Evolutionary conservation across 23 red algal species (phyloP).

Genomic region (Gracilariopsis chorda): DNA sequence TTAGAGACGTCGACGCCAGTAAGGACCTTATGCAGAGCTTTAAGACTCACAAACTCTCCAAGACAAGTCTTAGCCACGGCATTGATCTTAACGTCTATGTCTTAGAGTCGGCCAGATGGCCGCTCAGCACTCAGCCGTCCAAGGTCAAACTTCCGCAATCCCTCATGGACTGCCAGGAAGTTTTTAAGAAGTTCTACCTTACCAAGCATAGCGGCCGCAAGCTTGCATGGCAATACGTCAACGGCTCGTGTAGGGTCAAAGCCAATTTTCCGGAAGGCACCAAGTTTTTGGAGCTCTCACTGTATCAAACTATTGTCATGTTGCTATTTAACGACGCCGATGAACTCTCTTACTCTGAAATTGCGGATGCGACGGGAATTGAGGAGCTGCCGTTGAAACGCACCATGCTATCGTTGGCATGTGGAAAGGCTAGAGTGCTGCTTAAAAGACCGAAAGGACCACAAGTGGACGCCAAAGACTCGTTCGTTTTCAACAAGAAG

Average conservation of each 20-base stretch:
- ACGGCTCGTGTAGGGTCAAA: conserved; percentile 68
- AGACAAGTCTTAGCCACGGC: neutral
- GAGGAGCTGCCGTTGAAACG: conserved; percentile 72
- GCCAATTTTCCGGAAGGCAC: conserved; percentile 76
- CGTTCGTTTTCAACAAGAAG: conserved; percentile 85
- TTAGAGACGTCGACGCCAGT: conserved; percentile 90
- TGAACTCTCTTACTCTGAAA: conserved; percentile 56
- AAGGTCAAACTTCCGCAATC: conserved; percentile 78
- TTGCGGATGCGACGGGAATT: conserved; percentile 72
- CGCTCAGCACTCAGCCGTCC: conserved; percentile 25
- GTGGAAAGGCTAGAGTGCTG: conserved; percentile 82
- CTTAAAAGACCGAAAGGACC: conserved; percentile 74
- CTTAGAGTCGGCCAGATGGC: conserved; percentile 90
- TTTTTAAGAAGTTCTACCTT: conserved; percentile 90
- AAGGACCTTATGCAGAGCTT: conserved; percentile 87
- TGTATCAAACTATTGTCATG: conserved; percentile 86
- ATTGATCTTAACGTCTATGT: conserved; percentile 89
- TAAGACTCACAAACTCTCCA: conserved; percentile 26
- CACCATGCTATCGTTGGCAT: conserved; percentile 88
- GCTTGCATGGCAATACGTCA: conserved; percentile 81
- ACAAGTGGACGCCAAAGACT: conserved; percentile 33
- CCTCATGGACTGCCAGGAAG: conserved; percentile 69
- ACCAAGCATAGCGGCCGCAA: conserved; percentile 77
- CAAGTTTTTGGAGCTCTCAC: conserved; percentile 74
- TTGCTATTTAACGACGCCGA: conserved; percentile 90